Conservation (phyloP, 805 yeast genomes). For the Candida suzukii region DNA sequence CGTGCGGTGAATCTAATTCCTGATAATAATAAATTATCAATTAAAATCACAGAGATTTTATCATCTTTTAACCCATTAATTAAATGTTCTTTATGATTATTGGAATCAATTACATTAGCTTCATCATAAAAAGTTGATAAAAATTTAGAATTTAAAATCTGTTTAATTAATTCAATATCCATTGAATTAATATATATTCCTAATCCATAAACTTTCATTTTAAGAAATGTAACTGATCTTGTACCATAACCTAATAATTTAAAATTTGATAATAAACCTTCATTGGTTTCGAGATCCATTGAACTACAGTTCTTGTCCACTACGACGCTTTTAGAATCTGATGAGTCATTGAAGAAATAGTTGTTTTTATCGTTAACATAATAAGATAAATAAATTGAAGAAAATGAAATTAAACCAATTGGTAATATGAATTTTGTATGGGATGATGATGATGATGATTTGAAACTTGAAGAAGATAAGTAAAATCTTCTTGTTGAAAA, state of each 20-base stretch:
- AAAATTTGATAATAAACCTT: slow-evolving; percentile 21
- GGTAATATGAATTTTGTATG: too few species aligned
- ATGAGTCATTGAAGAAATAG: too few species aligned
- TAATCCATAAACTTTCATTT: slow-evolving; percentile 78
- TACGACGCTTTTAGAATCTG: neutral
- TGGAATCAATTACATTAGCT: slow-evolving; percentile 1
- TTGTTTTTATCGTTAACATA: too few species aligned
- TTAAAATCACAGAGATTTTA: slow-evolving; percentile 41
- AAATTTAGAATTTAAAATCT: slow-evolving; percentile 36
- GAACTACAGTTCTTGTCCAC: slow-evolving; percentile 8
- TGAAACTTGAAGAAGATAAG: too few species aligned
- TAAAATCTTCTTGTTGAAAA: too few species aligned
- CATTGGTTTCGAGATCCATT: slow-evolving; percentile 5
- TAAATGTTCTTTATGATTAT: slow-evolving; percentile 33
- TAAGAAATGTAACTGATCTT: slow-evolving; percentile 74
- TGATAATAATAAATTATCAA: slow-evolving; percentile 50
- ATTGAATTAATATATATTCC: slow-evolving; percentile 71
- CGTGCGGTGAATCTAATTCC: slow-evolving; percentile 63
- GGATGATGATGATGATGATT: too few species aligned
- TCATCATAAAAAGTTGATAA: slow-evolving; percentile 25
- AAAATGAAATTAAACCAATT: too few species aligned
- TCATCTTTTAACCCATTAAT: slow-evolving; percentile 42
- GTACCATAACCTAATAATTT: slow-evolving; percentile 73
- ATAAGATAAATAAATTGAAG: too few species aligned
- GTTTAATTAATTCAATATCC: slow-evolving; percentile 38